Base-by-base conservation (phyloP, 225 moss, liverwort and hornwort genomes). In the Thuidium tamariscinum region DNA sequence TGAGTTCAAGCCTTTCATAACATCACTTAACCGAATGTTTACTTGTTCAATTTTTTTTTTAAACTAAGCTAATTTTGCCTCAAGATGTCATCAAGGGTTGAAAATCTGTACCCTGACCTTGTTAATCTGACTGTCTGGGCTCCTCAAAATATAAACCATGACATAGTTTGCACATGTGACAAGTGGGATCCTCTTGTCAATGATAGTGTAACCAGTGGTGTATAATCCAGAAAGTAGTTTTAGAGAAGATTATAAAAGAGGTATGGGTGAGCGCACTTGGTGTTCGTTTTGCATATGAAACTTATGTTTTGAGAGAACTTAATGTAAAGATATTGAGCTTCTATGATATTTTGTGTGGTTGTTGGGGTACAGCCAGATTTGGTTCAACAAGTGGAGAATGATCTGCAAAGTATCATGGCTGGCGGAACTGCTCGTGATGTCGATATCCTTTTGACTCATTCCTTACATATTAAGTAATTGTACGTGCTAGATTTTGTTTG, bases 401-500 rank as follows among this genome's bases (percentile, higher is more conserved):
- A 98, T 84, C 89, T 98, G 52, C 94, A 93, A 79, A 97, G 90
- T 76, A 97, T 98, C 79, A 96, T 98, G 98, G 97, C 97, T 12
- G 97, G 98, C 81, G 98, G 98, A 87, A 97, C 94, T 85, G 97
- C 97, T 29, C 95, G 97, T 73, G 98, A 98, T 94, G 98, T 97
- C 34, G 98, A 98, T 97, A 97, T 97, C 97, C 97, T 96, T 87
- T 88, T 74, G n/a, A n/a, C 79, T 78, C 46, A n/a, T 36, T 80
- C 65, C 56, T 80, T 76, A 13, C 74, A 36, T 61, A 10, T 19
- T 36, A 36, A 60, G 48, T 11, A 37, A 27, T 39, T 32, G 32
- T 77, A 26, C 30, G 13, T 63, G 13, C 48, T 48, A 65, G 32
- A 39, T 71, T 84, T 67, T 85, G 13, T 77, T 76, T 74, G 34